These are phyloP conservation scores for Microcos paniculata DNA, from an alignment of 345 rosid genomes.

Conservation along the genomic window DNA sequence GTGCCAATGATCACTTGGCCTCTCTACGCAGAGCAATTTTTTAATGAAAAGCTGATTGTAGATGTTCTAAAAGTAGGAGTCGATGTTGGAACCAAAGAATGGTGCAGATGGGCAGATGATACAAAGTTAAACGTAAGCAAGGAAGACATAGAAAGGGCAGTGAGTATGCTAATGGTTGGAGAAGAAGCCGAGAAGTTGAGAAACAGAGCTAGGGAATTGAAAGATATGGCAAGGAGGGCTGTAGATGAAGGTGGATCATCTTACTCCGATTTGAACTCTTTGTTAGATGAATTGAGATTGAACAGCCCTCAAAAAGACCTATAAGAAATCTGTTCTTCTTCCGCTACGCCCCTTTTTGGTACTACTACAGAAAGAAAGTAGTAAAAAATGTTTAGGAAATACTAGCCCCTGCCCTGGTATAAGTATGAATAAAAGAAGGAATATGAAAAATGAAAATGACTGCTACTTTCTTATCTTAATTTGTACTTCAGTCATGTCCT, in stretches of 20 bases:
- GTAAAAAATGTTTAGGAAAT: not conserved
- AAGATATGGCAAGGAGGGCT: constrained; percentile 34
- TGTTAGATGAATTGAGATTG: constrained; percentile 23
- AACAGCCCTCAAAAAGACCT: not conserved
- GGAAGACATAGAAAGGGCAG: constrained; percentile 41
- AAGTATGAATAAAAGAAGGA: not conserved
- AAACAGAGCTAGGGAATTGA: constrained; percentile 15
- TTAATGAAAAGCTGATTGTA: constrained; percentile 53
- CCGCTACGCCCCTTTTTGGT: too few species aligned
- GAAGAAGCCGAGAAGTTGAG: constrained; percentile 41
- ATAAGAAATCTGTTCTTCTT: not conserved
- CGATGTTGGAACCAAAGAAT: constrained; percentile 39
- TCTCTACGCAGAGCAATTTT: constrained; percentile 52
- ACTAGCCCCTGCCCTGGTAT: too few species aligned
- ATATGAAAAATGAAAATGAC: too few species aligned
- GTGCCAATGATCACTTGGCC: constrained; percentile 73
- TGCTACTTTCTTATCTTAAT: too few species aligned
- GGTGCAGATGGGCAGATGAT: constrained; percentile 18
- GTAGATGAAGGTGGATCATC: constrained; percentile 46
- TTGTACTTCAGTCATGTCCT: too few species aligned
- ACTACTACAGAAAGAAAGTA: not conserved
- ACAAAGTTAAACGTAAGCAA: not conserved
- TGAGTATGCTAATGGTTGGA: constrained; percentile 41
- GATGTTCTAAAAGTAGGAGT: constrained; percentile 45
- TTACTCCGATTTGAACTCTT: constrained; percentile 16